phyloP scores from a whole-genome alignment of 2,329 filamentous ascomycete genomes.

The Colletotrichum trifolii region DNA sequence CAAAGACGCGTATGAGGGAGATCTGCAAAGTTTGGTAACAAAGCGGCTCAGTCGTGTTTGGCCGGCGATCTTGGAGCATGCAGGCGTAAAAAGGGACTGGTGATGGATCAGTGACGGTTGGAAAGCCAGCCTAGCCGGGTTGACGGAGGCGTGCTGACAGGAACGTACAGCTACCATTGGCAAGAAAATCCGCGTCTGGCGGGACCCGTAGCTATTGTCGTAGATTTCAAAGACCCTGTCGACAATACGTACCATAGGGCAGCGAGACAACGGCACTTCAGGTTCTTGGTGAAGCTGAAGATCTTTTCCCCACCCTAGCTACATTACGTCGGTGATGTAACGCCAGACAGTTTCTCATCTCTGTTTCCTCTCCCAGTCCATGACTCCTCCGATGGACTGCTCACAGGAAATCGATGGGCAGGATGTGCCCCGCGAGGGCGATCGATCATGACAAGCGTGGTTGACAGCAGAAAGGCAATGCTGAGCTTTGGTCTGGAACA shows the following conservation, averaged over 20 bases:
- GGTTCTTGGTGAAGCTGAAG: too few species aligned
- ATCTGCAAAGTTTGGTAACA: neutral
- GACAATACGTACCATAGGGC: too few species aligned
- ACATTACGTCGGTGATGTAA: neutral
- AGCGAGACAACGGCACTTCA: too few species aligned
- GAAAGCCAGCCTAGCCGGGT: neutral
- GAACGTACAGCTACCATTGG: too few species aligned
- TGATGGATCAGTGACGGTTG: conserved; percentile 3
- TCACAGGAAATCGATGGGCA: neutral
- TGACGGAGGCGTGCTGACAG: too few species aligned
- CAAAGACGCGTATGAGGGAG: neutral
- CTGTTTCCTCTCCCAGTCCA: neutral
- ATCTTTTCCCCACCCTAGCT: too few species aligned
- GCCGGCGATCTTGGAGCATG: conserved; percentile 9
- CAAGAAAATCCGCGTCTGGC: too few species aligned
- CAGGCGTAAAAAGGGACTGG: neutral
- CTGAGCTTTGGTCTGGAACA: neutral
- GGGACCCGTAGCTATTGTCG: too few species aligned
- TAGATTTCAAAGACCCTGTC: too few species aligned
- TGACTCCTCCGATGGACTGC: too few species aligned
- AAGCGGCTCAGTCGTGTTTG: too few species aligned
- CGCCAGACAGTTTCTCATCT: neutral
- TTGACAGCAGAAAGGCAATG: neutral
- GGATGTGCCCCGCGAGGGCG: neutral
- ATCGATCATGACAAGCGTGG: conserved; percentile 18